These are phyloP conservation scores for Botryotinia globosa DNA, from an alignment of 2,329 filamentous ascomycete genomes.

Conservation along the genomic window DNA sequence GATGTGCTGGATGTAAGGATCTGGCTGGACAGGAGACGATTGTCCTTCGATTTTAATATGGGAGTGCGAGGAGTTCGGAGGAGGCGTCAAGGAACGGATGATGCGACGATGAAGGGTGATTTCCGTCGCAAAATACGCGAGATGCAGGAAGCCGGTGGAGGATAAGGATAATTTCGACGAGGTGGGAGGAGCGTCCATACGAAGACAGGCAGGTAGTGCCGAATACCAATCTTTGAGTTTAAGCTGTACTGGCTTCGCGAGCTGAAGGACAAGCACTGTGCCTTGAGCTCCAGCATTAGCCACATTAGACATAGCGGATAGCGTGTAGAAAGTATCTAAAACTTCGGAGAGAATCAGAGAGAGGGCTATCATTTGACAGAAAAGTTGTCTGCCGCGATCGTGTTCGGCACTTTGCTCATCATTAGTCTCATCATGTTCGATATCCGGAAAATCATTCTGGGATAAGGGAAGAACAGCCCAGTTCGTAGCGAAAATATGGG, in stretches of 20 bases:
- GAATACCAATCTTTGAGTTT: slow-evolving; percentile 82
- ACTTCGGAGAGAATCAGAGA: slow-evolving; percentile 76
- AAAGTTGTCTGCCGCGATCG: slow-evolving; percentile 66
- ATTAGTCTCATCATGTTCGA: slow-evolving; percentile 60
- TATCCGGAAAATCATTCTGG: slow-evolving; percentile 69
- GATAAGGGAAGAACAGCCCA: slow-evolving; percentile 73
- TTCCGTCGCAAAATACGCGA: slow-evolving; percentile 91
- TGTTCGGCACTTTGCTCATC: slow-evolving; percentile 61
- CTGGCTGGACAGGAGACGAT: slow-evolving; percentile 46
- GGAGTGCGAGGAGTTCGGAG: slow-evolving; percentile 44
- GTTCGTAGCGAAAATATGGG: slow-evolving; percentile 65
- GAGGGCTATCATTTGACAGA: slow-evolving; percentile 72
- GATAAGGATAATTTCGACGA: slow-evolving; percentile 48
- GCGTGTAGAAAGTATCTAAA: slow-evolving; percentile 78
- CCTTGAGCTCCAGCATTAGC: slow-evolving; percentile 64
- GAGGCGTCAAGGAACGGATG: slow-evolving; percentile 68
- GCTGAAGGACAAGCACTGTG: slow-evolving; percentile 68
- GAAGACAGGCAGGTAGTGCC: slow-evolving; percentile 55
- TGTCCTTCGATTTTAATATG: slow-evolving; percentile 38
- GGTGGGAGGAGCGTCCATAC: slow-evolving; percentile 61
- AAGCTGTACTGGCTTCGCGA: slow-evolving; percentile 78
- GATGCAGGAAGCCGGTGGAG: slow-evolving; percentile 74
- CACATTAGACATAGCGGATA: slow-evolving; percentile 70
- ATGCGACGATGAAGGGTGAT: slow-evolving; percentile 91
- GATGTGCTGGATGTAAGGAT: slow-evolving; percentile 84